These are phyloP conservation scores for Lasiosphaeriaceae sp. DNA, from an alignment of 495 filamentous ascomycete genomes.

Conservation along the genomic window DNA sequence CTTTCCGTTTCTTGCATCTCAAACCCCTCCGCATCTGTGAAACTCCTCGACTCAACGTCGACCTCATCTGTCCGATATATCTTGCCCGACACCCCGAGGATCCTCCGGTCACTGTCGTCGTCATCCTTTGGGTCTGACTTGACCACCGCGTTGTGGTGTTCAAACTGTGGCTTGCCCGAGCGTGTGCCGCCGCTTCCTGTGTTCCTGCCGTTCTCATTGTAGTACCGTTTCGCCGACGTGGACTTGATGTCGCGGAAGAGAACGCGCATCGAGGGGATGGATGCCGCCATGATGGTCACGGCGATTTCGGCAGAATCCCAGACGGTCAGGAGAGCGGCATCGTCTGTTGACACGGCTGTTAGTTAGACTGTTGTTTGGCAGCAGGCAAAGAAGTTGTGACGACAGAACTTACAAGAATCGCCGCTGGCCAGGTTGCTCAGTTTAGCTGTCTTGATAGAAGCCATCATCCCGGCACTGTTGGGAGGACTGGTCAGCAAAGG, in stretches of 20 bases:
- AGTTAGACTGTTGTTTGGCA: not conserved
- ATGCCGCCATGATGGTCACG: slow-evolving; percentile 23
- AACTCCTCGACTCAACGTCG: slow-evolving; percentile 1
- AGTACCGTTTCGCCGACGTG: not conserved
- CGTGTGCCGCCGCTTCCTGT: not conserved
- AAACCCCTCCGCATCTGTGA: not conserved
- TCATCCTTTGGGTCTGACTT: not conserved
- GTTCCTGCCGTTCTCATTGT: not conserved
- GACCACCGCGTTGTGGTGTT: not conserved
- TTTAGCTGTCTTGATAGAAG: slow-evolving; percentile 14
- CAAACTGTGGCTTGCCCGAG: not conserved
- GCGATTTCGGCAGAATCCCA: slow-evolving; percentile 17
- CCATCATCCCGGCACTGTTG: slow-evolving; percentile 16
- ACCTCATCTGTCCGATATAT: slow-evolving; percentile 1
- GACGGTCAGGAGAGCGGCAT: slow-evolving; percentile 1
- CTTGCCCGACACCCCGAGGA: not conserved
- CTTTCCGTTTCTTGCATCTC: no score
- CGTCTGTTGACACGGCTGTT: not conserved
- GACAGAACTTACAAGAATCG: slow-evolving; percentile 5
- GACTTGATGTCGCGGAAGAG: slow-evolving; percentile 15
- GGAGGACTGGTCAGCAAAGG: not conserved
- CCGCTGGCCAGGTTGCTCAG: slow-evolving; percentile 1
- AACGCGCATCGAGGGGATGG: slow-evolving; percentile 19
- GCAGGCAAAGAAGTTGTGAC: not conserved
- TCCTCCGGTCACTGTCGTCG: slow-evolving; percentile 2